Conservation (phyloP, 2,329 filamentous ascomycete species). For the Epichloe bromicola region DNA sequence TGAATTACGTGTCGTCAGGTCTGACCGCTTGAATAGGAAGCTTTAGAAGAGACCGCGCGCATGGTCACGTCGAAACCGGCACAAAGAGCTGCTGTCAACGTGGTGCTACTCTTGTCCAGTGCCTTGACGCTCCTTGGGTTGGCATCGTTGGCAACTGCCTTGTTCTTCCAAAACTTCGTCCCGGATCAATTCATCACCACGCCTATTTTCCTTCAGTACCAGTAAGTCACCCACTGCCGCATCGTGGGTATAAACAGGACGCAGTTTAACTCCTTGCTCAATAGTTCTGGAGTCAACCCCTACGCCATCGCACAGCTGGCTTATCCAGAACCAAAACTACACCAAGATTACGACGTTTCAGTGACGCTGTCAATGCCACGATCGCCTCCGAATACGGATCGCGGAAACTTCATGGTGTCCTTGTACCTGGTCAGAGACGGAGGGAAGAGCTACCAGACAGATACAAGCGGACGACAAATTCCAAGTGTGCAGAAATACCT, state of each 20-base stretch:
- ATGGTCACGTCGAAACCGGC: constrained; percentile 36
- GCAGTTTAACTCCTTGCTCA: constrained; percentile 7
- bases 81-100: constrained; percentile 36
- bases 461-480: not conserved
- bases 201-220: constrained; percentile 46
- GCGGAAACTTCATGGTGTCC: constrained; percentile 92
- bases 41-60: constrained; percentile 22
- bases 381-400: constrained; percentile 59
- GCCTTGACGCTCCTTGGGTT: constrained; percentile 32
- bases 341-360: constrained; percentile 75
- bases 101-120: constrained; percentile 28
- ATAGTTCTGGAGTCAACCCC: constrained; percentile 36
- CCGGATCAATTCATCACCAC: constrained; percentile 39
- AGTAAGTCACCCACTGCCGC: constrained; percentile 25
- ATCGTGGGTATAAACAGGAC: not conserved
- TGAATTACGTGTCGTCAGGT: not conserved
- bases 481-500: constrained; percentile 21
- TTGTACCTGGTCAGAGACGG: constrained; percentile 47
- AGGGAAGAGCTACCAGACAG: not conserved
- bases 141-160: constrained; percentile 34
- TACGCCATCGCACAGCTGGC: constrained; percentile 36
- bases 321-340: constrained; percentile 43
- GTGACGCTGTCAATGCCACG: constrained; percentile 66
- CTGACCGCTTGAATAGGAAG: constrained; percentile 15
- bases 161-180: constrained; percentile 44